Percentiles rank a stretch among this genome's conserved stretches.
Evolutionary conservation across 164 flowering plant genomes (phyloP).

Genomic region (Chimonanthus praecox): DNA sequence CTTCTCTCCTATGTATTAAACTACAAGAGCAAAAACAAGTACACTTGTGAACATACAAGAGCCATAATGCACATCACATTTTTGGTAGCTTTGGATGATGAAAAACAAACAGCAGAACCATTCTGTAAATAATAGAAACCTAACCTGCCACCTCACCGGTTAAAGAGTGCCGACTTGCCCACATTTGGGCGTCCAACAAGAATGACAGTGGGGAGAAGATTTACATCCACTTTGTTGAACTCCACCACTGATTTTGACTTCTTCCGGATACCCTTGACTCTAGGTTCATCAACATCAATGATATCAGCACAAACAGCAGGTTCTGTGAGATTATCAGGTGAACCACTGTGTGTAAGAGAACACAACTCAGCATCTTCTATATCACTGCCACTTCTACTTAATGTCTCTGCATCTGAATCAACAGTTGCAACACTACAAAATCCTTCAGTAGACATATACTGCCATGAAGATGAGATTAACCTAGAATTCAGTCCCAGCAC

Average conservation of each 20-base stretch:
- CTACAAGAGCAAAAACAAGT: constrained; percentile 21
- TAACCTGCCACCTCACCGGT: constrained; percentile 45
- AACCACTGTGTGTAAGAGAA: neutral
- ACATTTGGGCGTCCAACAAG: constrained; percentile 95
- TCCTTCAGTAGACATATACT: neutral
- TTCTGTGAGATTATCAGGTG: neutral
- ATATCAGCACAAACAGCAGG: constrained; percentile 2
- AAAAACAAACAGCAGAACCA: neutral
- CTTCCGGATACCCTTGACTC: constrained; percentile 9
- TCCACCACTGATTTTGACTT: constrained; percentile 35
- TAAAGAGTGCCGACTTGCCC: constrained; percentile 93
- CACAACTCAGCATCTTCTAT: constrained; percentile 2
- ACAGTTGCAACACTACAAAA: constrained; percentile 12
- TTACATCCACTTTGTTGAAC: constrained; percentile 55
- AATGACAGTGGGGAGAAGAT: constrained; percentile 73
- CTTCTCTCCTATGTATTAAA: constrained; percentile 89
- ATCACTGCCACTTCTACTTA: neutral
- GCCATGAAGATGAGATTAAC: neutral
- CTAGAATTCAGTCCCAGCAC: neutral
- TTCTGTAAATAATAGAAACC: neutral
- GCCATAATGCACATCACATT: neutral
- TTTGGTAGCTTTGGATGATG: neutral
- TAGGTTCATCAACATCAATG: constrained; percentile 3
- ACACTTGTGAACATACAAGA: neutral
- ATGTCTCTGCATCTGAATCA: neutral